Evolutionary conservation across 1,139 yeast genomes (phyloP), one percentile per base, ranked within the genome.

Genomic region (Suhomyces anneliseae): DNA sequence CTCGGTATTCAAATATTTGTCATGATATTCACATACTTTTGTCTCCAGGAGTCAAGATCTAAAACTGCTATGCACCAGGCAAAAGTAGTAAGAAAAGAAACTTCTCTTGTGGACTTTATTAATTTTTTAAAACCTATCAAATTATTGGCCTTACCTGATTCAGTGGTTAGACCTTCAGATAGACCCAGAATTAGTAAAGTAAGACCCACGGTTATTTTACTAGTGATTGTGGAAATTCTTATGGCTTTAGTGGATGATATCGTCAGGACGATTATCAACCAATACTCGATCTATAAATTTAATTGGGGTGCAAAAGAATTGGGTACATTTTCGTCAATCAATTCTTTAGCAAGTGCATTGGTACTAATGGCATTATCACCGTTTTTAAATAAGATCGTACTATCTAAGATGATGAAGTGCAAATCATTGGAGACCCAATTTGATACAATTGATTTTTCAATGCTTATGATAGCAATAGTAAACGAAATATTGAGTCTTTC

Each of bases 231-330:
- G 43, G 87, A 83, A 37, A 44, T 44, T 8, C 9, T 47, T 9
- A 44, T 40, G 41, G 40, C 47, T 6, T 33, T 46, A 8, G 49
- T 46, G 12, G 49, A 46, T 14, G 49, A 42, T 31, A 42, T 46
- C 11, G 42, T 40, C 7, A 33, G 49, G 4, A 46, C 49, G 2
- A 42, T 46, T 14, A 42, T 46, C 26, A 62, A 84, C 1, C 68
- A 88, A 27, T 87, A 81, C 57, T 79, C 85, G 0, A 80, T 85
- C 27, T 81, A 73, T 58, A 62, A 59, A 40, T 87, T 82, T 62
- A 56, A 74, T 12, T 85, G 95, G 90, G 67, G 70, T 2, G 74
- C 88, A 11, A 76, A 70, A 3, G 77, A 78, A 42, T 65, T 85
- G 34, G 89, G 95, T 6, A 74, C 76, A 48, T 75, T 81, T 46